Conservation (phyloP, 805 yeast genomes). For the Kuraishia cidri region DNA sequence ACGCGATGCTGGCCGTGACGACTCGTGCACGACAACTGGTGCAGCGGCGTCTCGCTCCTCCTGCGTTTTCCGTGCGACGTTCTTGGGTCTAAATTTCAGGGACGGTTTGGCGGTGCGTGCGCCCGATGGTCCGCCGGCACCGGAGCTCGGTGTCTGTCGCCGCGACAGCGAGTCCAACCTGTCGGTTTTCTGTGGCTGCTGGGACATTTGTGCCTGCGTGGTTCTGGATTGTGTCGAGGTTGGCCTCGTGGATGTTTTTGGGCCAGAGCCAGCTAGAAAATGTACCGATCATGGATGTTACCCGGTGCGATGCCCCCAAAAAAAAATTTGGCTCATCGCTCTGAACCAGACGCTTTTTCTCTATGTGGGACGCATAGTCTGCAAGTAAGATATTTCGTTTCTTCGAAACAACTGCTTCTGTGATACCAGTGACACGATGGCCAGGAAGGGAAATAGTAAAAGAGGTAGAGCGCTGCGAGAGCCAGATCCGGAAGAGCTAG, state of each 20-base stretch:
- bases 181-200: slow-evolving; percentile 9
- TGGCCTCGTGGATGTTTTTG: too few relatives aligned
- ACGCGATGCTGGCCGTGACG: slow-evolving; percentile 6
- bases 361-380: too few relatives aligned
- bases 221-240: neutral
- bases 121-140: slow-evolving; percentile 3
- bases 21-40: slow-evolving; percentile 25
- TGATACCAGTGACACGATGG: too few relatives aligned
- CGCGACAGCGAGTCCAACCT: slow-evolving; percentile 27
- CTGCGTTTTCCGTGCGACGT: slow-evolving; percentile 73
- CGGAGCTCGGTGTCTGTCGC: slow-evolving; percentile 14
- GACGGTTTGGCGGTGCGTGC: slow-evolving; percentile 30
- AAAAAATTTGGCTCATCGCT: too few relatives aligned
- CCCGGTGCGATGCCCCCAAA: too few relatives aligned
- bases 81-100: slow-evolving; percentile 78
- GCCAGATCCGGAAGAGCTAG: slow-evolving; percentile 23
- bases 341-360: too few relatives aligned
- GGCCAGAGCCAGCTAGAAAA: too few relatives aligned
- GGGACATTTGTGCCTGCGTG: neutral
- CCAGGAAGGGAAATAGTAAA: too few relatives aligned
- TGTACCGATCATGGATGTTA: too few relatives aligned
- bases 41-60: slow-evolving; percentile 79
- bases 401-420: too few relatives aligned
- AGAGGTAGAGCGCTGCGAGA: too few relatives aligned
- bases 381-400: too few relatives aligned